Conservation (phyloP, 305 asterid species). For the Fraxinus velutina region DNA sequence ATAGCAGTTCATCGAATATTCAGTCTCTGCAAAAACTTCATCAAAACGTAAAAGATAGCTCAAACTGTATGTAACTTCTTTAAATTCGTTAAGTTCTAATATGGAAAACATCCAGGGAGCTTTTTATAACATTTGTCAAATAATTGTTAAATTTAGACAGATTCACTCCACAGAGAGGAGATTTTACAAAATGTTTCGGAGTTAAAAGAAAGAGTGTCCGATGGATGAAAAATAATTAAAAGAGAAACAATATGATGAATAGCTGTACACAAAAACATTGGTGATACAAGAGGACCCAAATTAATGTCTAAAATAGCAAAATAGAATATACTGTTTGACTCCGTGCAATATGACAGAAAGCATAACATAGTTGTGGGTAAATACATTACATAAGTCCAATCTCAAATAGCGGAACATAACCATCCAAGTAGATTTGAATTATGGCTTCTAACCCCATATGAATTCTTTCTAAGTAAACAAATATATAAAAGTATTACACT, state of each 20-base stretch:
- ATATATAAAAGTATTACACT: background rate
- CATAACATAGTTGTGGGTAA: background rate
- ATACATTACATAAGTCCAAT: background rate
- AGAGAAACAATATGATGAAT: background rate
- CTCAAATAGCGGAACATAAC: background rate
- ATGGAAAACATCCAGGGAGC: background rate
- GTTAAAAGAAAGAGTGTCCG: background rate
- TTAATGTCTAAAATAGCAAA: background rate
- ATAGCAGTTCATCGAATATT: constrained; percentile 1
- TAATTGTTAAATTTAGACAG: background rate
- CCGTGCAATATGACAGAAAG: background rate
- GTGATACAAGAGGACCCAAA: background rate
- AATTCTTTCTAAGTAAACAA: background rate
- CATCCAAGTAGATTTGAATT: background rate
- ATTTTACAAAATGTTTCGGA: background rate
- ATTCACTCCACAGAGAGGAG: background rate
- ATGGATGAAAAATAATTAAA: background rate
- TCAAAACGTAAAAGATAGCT: background rate
- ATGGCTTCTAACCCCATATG: background rate
- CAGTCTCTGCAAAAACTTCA: background rate
- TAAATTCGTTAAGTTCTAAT: background rate
- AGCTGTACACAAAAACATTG: background rate
- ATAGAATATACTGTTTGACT: background rate
- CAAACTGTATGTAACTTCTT: background rate
- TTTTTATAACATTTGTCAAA: background rate